Evolutionary conservation across 2,329 filamentous ascomycete genomes (phyloP).

Genomic region (Ophioceras dolichostomum): DNA sequence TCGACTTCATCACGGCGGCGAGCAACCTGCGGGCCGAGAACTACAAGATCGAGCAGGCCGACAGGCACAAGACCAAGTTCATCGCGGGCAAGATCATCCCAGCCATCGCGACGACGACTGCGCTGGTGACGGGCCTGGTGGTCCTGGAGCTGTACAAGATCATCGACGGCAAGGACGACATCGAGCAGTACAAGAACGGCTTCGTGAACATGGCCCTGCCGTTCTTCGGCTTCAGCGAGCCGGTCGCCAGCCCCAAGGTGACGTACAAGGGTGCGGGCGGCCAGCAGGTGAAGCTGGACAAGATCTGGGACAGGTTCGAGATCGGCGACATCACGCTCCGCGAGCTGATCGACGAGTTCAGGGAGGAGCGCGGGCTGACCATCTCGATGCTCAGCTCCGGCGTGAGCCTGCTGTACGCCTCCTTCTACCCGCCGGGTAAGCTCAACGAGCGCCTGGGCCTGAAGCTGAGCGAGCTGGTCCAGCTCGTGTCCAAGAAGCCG

Average conservation of each 20-base stretch:
- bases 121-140: conserved; percentile 86
- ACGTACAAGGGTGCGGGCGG: conserved; percentile 71
- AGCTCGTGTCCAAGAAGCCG: conserved; percentile 81
- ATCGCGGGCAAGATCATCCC: conserved; percentile 99
- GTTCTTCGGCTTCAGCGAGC: conserved; percentile 97
- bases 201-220: conserved; percentile 94
- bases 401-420: conserved; percentile 86
- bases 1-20: conserved; percentile 96
- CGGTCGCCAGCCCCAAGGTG: conserved; percentile 86
- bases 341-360: conserved; percentile 74
- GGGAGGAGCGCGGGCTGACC: conserved; percentile 62
- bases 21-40: conserved; percentile 96
- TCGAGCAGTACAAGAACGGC: conserved; percentile 98
- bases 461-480: conserved; percentile 81
- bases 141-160: conserved; percentile 93
- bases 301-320: conserved; percentile 97
- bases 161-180: conserved; percentile 87
- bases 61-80: conserved; percentile 97
- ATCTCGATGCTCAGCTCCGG: conserved; percentile 96
- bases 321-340: conserved; percentile 72
- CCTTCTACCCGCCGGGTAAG: conserved; percentile 72
- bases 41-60: conserved; percentile 89
- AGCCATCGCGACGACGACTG: conserved; percentile 94
- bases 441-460: conserved; percentile 71
- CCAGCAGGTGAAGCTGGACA: conserved; percentile 69